Conservation (phyloP, 345 rosid species). For the Luvunga scandens region DNA sequence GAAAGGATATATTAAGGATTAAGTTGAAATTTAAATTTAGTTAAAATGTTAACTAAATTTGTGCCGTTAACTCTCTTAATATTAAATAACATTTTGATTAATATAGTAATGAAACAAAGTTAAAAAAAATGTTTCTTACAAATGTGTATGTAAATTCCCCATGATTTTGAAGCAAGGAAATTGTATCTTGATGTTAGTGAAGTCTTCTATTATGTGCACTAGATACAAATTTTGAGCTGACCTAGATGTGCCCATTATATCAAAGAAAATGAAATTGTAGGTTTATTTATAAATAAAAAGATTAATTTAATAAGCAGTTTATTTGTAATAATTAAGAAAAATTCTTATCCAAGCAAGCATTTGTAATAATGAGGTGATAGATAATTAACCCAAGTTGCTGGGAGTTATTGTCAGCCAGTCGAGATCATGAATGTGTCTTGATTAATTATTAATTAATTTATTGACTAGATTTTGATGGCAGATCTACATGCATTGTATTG, state of each 20-base stretch:
- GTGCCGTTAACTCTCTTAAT: too few species aligned
- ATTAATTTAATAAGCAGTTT: too few species aligned
- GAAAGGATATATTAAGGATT: too few species aligned
- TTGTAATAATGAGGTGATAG: not conserved
- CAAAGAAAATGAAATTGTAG: not conserved
- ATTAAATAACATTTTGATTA: too few species aligned
- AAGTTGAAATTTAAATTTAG: too few species aligned
- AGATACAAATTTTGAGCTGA: not conserved
- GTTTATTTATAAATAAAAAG: too few species aligned
- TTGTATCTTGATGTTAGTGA: not conserved
- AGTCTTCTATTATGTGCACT: not conserved
- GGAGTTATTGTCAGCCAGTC: not conserved
- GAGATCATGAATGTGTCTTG: not conserved
- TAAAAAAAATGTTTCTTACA: not conserved
- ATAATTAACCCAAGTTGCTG: slow-evolving; percentile 1
- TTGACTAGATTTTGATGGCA: not conserved
- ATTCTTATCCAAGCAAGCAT: not conserved
- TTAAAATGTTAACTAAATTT: too few species aligned
- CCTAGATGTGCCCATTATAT: not conserved
- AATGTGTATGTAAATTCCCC: not conserved
- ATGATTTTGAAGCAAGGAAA: not conserved
- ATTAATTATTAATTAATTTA: not conserved
- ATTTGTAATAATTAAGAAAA: too few species aligned
- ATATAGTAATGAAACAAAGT: too few species aligned
- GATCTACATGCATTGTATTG: slow-evolving; percentile 8